These are phyloP conservation scores for Diatrype stigma DNA, from an alignment of 2,329 filamentous ascomycete species.

Conservation along the genomic window DNA sequence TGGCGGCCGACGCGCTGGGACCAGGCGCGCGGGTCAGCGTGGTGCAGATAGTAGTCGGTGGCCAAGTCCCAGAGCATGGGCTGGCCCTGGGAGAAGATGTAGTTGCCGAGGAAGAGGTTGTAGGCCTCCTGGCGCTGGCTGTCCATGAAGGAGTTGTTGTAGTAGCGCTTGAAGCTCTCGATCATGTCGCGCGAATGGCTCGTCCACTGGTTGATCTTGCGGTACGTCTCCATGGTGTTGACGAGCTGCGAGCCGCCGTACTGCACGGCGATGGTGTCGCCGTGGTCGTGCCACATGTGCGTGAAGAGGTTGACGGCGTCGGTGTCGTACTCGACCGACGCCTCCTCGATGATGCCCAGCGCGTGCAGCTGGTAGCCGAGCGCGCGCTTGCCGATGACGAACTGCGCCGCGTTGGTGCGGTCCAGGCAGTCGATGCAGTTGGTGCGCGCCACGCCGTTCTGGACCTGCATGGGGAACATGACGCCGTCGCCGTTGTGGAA, in stretches of 20 bases:
- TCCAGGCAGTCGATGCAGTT: slow-evolving; percentile 99
- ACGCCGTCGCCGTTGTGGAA: slow-evolving; percentile 85
- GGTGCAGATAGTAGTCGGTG: slow-evolving; percentile 95
- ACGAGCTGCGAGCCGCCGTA: slow-evolving; percentile 97
- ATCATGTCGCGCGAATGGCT: slow-evolving; percentile 98
- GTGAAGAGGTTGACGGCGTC: slow-evolving; percentile 96
- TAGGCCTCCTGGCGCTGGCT: slow-evolving; percentile 98
- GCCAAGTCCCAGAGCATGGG: slow-evolving; percentile 96
- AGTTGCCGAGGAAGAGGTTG: slow-evolving; percentile 95
- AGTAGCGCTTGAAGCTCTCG: slow-evolving; percentile 97
- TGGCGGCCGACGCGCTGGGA: slow-evolving; percentile 57
- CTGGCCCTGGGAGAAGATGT: slow-evolving; percentile 79
- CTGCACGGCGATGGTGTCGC: slow-evolving; percentile 95
- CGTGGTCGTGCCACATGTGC: slow-evolving; percentile 97
- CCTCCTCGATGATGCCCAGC: slow-evolving; percentile 77
- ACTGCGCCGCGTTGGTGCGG: slow-evolving; percentile 94
- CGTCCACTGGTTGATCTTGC: slow-evolving; percentile 98
- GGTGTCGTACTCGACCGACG: slow-evolving; percentile 84
- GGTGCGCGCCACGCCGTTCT: slow-evolving; percentile 89
- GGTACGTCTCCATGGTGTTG: slow-evolving; percentile 98
- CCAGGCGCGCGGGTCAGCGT: slow-evolving; percentile 75
- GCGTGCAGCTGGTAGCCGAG: slow-evolving; percentile 90
- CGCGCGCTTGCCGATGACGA: slow-evolving; percentile 92
- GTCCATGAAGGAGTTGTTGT: slow-evolving; percentile 97
- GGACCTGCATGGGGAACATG: slow-evolving; percentile 62